Evolutionary conservation across 768 basidiomycete species (phyloP).

Genomic region (Lactarius hatsudake): DNA sequence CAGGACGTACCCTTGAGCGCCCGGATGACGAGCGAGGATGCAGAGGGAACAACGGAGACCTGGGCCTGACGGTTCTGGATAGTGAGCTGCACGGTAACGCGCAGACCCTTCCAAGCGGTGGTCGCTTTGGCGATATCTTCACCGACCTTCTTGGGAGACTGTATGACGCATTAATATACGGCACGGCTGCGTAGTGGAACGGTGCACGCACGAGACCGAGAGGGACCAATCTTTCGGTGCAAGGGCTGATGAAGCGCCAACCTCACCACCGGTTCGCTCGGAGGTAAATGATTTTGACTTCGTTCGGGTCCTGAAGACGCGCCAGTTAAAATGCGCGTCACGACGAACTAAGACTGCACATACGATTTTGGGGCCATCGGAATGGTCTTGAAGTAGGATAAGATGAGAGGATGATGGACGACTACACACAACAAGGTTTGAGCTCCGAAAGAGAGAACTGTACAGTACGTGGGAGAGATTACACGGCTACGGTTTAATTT

Average conservation of each 20-base stretch:
- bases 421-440: constrained; percentile 10
- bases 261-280: constrained; percentile 99
- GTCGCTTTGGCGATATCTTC: constrained; percentile 99
- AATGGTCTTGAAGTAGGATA: constrained; percentile 25
- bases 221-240: constrained; percentile 99
- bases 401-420: background rate
- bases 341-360: constrained; percentile 28
- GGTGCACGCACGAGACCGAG: constrained; percentile 82
- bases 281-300: constrained; percentile 99
- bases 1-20: constrained; percentile 86
- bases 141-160: constrained; percentile 99
- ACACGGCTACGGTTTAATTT: constrained; percentile 5
- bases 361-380: constrained; percentile 78
- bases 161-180: constrained; percentile 15
- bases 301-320: constrained; percentile 80
- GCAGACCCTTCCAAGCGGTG: constrained; percentile 97
- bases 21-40: constrained; percentile 94
- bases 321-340: background rate
- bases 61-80: constrained; percentile 99
- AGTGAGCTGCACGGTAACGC: constrained; percentile 97
- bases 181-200: background rate
- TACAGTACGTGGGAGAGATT: background rate
- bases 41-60: constrained; percentile 95
- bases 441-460: constrained; percentile 14
- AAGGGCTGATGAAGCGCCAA: constrained; percentile 96